These are phyloP conservation scores for Nyssa sinensis DNA, from an alignment of 148 eudicot genomes.

Conservation along the genomic window DNA sequence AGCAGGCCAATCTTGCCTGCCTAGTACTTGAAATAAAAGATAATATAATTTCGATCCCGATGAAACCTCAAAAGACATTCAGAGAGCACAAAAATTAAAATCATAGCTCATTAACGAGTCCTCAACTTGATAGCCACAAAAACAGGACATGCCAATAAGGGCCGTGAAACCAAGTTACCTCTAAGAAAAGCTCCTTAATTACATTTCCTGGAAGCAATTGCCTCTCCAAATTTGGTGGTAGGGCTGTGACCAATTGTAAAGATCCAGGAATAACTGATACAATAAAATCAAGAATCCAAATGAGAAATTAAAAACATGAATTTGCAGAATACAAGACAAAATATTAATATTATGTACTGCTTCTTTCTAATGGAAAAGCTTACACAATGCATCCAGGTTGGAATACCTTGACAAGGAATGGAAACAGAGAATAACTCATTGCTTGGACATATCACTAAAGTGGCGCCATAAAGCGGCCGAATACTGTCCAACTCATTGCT, in stretches of 20 bases:
- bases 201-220: slow-evolving; percentile 47
- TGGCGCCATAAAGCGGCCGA: slow-evolving; percentile 53
- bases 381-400: background rate
- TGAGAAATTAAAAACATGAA: slow-evolving; percentile 10
- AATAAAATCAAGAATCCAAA: background rate
- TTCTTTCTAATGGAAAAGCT: background rate
- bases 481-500: slow-evolving; percentile 47
- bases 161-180: slow-evolving; percentile 36
- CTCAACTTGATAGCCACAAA: background rate
- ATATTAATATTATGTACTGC: background rate
- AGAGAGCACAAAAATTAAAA: background rate
- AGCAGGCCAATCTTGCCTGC: background rate
- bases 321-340: background rate
- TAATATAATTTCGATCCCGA: background rate
- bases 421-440: slow-evolving; percentile 28
- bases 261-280: slow-evolving; percentile 56
- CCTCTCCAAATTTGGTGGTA: slow-evolving; percentile 20
- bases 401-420: slow-evolving; percentile 56
- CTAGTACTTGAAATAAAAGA: background rate
- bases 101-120: background rate
- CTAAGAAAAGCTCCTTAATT: slow-evolving; percentile 46
- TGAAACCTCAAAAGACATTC: background rate
- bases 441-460: slow-evolving; percentile 30
- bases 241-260: slow-evolving; percentile 23
- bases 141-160: slow-evolving; percentile 7